Evolutionary conservation across 192 early-diverging fungal species (phyloP), one percentile per base, ranked within the genome.

Genomic region (Globomyces pollinis-pini): DNA sequence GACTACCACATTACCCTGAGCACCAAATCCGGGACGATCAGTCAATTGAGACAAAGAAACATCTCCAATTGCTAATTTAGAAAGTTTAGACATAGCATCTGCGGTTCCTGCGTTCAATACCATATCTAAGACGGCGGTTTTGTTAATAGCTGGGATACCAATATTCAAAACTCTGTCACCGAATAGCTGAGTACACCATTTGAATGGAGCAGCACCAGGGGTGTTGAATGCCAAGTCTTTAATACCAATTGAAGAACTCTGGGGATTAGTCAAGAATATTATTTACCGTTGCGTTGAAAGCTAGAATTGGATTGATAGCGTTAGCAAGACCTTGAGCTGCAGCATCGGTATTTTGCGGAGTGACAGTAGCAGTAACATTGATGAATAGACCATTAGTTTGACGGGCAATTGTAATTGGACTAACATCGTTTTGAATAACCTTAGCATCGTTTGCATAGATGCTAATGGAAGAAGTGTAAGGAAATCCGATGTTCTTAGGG

Each of bases 121-220:
- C 15, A 18, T 50, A 18, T 18, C 20, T 18, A 43, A 16, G n/a
- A n/a, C n/a, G n/a, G 69, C 36, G 4, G 60, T 38, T 32, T 54
- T 71, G 39, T 68, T 35, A 4, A 66, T 36, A 5, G 69, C 23
- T 3, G 66, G 65, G 3, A 67, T 50, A 2, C 63, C 62, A 38
- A 62, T 36, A 42, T 23, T 52, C 24, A 63, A 38, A 24, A 51
- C 32, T 29, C 47, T 34, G 30, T 59, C 44, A 15, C 62, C 61
- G 55, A 74, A 74, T 21, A 74, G 47, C 6, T 6, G 38, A 2
- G 65, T 16, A 2, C 47, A 59, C 72, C 72, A 74, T 13, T 39
- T 56, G 59, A 74, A 74, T 1, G 60, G 65, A 2, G 57, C 20
- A 23, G 21, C 20, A 0, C 53, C 53, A 36, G 65, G 30, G 15